Percentiles rank a stretch among this genome's conserved stretches.
Conservation (phyloP, 2,329 filamentous ascomycete genomes). For the Zasmidium angulare region DNA sequence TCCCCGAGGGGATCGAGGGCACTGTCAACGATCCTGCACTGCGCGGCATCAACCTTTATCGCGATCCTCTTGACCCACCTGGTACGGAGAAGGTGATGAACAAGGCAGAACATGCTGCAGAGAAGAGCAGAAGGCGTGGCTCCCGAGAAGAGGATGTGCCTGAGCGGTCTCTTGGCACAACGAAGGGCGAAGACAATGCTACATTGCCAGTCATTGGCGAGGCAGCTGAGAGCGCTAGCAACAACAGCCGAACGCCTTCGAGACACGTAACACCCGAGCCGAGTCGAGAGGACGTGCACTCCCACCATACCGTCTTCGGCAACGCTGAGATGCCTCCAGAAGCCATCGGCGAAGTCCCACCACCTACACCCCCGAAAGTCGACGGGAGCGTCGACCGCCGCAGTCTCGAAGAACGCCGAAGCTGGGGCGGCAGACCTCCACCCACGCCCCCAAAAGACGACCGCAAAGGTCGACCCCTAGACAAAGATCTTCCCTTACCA, state of each 20-base stretch:
- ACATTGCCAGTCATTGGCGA: slow-evolving; percentile 86
- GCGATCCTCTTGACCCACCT: slow-evolving; percentile 27
- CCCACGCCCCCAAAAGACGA: slow-evolving; percentile 47
- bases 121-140: slow-evolving; percentile 55
- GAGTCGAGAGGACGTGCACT: slow-evolving; percentile 24
- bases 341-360: slow-evolving; percentile 30
- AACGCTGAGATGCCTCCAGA: slow-evolving; percentile 29
- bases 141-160: slow-evolving; percentile 58
- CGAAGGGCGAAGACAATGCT: slow-evolving; percentile 56
- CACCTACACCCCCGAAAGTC: slow-evolving; percentile 34
- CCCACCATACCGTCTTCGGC: slow-evolving; percentile 19
- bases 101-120: slow-evolving; percentile 61
- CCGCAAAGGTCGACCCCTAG: slow-evolving; percentile 18
- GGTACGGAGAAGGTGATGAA: slow-evolving; percentile 57
- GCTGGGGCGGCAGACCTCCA: slow-evolving; percentile 37
- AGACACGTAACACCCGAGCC: slow-evolving; percentile 22
- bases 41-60: slow-evolving; percentile 38
- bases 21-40: slow-evolving; percentile 39
- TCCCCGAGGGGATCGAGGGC: slow-evolving; percentile 25
- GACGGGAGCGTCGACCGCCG: slow-evolving; percentile 24
- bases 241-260: slow-evolving; percentile 30
- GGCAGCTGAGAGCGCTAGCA: slow-evolving; percentile 72
- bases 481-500: slow-evolving; percentile 32
- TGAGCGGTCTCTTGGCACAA: slow-evolving; percentile 60
- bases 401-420: slow-evolving; percentile 21